These are phyloP conservation scores for Claviceps arundinis DNA, from an alignment of 2,329 filamentous ascomycete genomes.

Conservation along the genomic window DNA sequence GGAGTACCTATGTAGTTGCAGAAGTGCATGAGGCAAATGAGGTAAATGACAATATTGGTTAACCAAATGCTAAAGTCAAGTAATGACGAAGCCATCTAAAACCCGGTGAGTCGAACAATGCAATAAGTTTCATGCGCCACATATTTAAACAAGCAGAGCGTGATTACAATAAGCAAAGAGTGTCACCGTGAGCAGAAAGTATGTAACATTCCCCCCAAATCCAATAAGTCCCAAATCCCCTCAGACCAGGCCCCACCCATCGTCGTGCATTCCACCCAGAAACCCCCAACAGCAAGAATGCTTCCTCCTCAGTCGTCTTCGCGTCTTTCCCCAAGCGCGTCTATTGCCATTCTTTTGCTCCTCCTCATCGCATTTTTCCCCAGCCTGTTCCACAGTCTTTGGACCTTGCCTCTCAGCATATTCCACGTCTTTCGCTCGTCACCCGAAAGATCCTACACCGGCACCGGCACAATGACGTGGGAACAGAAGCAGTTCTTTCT, in stretches of 20 bases:
- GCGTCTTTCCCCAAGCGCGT: conserved; percentile 24
- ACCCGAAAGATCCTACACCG: conserved; percentile 16
- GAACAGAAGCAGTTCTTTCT: conserved; percentile 76
- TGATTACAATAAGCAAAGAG: too few species aligned
- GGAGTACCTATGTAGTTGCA: too few species aligned
- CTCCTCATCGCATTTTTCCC: conserved; percentile 41
- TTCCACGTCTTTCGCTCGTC: conserved; percentile 20
- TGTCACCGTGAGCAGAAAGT: too few species aligned
- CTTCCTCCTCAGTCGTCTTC: conserved; percentile 7
- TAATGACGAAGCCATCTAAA: too few species aligned
- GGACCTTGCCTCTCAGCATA: conserved; percentile 32
- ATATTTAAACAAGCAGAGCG: not conserved
- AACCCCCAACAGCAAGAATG: not conserved
- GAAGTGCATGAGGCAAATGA: too few species aligned
- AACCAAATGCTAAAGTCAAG: too few species aligned
- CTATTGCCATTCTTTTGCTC: conserved; percentile 32
- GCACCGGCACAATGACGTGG: conserved; percentile 50
- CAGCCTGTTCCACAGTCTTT: conserved; percentile 36
- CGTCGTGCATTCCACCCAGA: conserved; percentile 3
- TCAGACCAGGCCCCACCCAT: conserved; percentile 1
- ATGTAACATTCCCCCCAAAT: not conserved
- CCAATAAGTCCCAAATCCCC: not conserved
- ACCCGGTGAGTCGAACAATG: too few species aligned
- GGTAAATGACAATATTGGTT: too few species aligned
- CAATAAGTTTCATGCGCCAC: not conserved